Evolutionary conservation across 768 basidiomycete species (phyloP), one percentile per base, ranked within the genome.

Genomic region (Mrakia frigida): DNA sequence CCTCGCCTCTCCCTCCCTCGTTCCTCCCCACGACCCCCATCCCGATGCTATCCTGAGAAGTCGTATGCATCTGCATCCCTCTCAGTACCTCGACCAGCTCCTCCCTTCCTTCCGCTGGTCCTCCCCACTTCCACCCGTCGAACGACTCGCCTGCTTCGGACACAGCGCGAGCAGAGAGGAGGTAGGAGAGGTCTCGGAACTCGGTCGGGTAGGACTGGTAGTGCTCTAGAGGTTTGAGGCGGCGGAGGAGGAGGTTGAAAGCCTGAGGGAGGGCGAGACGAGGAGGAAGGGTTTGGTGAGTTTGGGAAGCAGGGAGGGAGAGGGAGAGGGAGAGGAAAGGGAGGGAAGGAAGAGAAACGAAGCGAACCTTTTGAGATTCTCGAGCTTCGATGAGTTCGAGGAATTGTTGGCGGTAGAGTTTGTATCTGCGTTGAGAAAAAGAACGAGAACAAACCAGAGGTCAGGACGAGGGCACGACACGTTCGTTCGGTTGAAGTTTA

Each of bases 211-310:
- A 80, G 11, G 83, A 82, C 68, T 82, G 82, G 70, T 82, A 83
- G 74, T 82, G 83, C 63, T 83, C 83, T 59, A 83, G 80, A 10
- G 83, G 83, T 75, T 83, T 83, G 11, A 83, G 75, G 6, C 82
- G 80, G 65, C 82, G 82, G 72, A 80, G 78, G 14, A 83, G 79
- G 25, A 82, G 79, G 67, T 82, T 82, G 80, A 83, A 83, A 11
- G 82, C 83, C 77, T 82, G 79, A 37, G 46, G 61, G 33, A 56
- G 68, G 41, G 16, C 67, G 5, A 46, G 25, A 23, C 18, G 9
- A 25, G 23, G n/a, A 31, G 59, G 41, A 6, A 16, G 46, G 23
- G 67, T 13, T 16, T 37, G 37, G 31, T 21, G 68, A n/a, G 14
- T 53, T 11, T 6, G 6, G 43, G 13, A 14, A 14, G 31, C 3